Conservation (phyloP, 306 rosid genomes). For the Corylus heterophylla region DNA sequence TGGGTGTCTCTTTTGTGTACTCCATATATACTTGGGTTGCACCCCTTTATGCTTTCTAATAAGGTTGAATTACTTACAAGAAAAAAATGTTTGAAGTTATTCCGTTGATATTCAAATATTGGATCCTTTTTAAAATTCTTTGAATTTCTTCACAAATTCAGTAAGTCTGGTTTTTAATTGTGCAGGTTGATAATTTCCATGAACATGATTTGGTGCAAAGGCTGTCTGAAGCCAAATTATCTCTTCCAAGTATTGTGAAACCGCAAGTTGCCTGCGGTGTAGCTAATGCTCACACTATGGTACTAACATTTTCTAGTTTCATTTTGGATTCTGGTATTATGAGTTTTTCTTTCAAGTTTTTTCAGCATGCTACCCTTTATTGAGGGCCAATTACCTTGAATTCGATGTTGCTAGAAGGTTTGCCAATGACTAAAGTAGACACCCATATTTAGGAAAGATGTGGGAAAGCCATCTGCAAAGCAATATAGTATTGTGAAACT, state of each 20-base stretch:
- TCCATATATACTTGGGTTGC: no score
- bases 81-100: background rate
- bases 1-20: no score
- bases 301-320: conserved; percentile 20
- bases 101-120: background rate
- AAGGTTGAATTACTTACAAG: no score
- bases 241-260: conserved; percentile 83
- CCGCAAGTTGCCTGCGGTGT: conserved; percentile 97
- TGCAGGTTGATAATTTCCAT: conserved; percentile 59
- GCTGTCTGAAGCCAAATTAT: conserved; percentile 57
- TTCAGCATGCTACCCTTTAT: background rate
- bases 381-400: background rate
- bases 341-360: background rate
- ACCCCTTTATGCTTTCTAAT: no score
- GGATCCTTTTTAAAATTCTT: background rate
- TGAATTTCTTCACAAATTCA: background rate
- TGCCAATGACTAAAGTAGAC: background rate
- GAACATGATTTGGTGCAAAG: conserved; percentile 45
- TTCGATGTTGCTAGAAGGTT: background rate
- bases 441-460: background rate
- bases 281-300: conserved; percentile 82
- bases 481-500: background rate
- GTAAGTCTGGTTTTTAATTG: background rate
- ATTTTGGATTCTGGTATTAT: conserved; percentile 2
- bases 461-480: background rate